Evolutionary conservation across 2,329 filamentous ascomycete genomes (phyloP).

Genomic region (Thielaviopsis populi): DNA sequence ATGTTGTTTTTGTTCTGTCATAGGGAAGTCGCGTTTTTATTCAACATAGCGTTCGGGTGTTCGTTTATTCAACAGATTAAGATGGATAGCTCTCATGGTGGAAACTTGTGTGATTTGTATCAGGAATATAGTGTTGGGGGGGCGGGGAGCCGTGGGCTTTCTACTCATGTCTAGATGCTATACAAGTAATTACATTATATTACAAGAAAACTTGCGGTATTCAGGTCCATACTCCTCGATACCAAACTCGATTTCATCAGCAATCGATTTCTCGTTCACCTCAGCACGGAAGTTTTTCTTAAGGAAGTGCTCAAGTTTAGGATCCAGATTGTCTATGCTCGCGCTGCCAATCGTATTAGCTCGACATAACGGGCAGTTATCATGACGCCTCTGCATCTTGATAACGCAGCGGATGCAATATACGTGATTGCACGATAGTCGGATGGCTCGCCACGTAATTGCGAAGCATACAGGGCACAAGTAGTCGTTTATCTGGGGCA

Average conservation of each 20-base stretch:
- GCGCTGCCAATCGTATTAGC: conserved; percentile 56
- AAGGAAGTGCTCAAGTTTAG: conserved; percentile 51
- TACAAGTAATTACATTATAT: conserved; percentile 36
- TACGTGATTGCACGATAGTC: conserved; percentile 57
- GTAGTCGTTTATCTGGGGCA: conserved; percentile 76
- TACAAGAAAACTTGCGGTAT: conserved; percentile 45
- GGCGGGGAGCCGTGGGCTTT: not conserved
- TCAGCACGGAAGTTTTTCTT: conserved; percentile 62
- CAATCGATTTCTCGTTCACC: conserved; percentile 48
- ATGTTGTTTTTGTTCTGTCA: not conserved
- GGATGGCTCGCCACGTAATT: conserved; percentile 70
- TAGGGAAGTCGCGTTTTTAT: not conserved
- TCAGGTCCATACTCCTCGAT: conserved; percentile 55
- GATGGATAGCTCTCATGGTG: not conserved
- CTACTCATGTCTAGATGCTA: not conserved
- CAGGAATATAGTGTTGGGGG: not conserved
- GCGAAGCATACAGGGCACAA: conserved; percentile 66
- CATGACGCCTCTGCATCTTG: conserved; percentile 56
- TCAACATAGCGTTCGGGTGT: conserved; percentile 6
- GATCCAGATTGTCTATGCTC: conserved; percentile 47
- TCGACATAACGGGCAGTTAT: conserved; percentile 64
- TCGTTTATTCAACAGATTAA: not conserved
- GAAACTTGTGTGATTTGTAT: not conserved
- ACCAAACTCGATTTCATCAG: conserved; percentile 62
- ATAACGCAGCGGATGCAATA: conserved; percentile 78